A percentile compares a stretch with the other conserved stretches of the same genome.
phyloP scores from a whole-genome alignment of 2,329 filamentous ascomycete genomes.

The Diaporthe citrichinensis region DNA sequence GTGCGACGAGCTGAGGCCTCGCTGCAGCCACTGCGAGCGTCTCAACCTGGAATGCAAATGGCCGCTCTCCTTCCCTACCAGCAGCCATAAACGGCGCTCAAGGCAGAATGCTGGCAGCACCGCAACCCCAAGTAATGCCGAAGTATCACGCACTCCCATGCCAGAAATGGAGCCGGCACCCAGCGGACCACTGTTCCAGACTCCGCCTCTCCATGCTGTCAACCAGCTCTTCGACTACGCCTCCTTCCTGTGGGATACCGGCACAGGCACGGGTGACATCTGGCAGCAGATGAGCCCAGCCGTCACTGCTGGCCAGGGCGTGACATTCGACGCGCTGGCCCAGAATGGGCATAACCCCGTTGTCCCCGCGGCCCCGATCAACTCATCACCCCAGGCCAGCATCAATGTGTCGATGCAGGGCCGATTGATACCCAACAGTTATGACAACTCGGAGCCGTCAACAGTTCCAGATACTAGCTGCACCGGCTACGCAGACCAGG shows the following conservation, averaged over 20 bases:
- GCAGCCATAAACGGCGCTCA: conserved; percentile 15
- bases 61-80: conserved; percentile 49
- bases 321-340: not conserved
- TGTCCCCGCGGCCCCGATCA: not conserved
- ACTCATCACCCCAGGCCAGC: conserved; percentile 25
- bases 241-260: conserved; percentile 63
- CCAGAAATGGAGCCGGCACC: conserved; percentile 28
- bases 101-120: conserved; percentile 22
- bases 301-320: conserved; percentile 9
- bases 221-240: conserved; percentile 63
- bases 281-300: conserved; percentile 51
- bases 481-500: conserved; percentile 46
- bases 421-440: conserved; percentile 8
- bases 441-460: conserved; percentile 16
- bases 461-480: conserved; percentile 37
- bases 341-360: conserved; percentile 9
- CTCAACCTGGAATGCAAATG: conserved; percentile 68
- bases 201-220: conserved; percentile 47
- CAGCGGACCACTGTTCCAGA: conserved; percentile 32
- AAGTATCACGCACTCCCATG: conserved; percentile 32
- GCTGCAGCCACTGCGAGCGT: conserved; percentile 67
- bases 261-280: conserved; percentile 45
- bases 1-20: conserved; percentile 67
- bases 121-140: conserved; percentile 20
- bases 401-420: conserved; percentile 21